Percentiles rank a stretch among this genome's conserved stretches.
Conservation (phyloP, 345 rosid species). For the Acer saccharum region DNA sequence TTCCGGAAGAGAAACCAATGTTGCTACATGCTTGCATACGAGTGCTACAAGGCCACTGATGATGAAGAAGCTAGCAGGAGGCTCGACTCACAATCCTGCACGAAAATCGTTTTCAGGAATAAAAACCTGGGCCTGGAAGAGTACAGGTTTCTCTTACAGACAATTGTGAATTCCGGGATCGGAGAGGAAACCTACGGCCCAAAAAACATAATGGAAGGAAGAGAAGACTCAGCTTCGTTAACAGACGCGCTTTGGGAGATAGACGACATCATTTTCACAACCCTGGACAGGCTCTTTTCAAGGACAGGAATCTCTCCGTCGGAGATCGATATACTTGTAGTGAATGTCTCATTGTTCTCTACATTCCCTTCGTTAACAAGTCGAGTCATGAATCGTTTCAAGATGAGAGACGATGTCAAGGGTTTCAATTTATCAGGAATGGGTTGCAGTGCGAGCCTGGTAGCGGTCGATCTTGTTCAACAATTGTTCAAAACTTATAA, state of each 20-base stretch:
- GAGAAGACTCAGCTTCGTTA: constrained; percentile 48
- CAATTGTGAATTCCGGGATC: constrained; percentile 64
- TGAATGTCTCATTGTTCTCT: constrained; percentile 65
- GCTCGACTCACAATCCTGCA: constrained; percentile 55
- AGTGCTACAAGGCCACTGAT: constrained; percentile 54
- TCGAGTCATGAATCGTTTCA: constrained; percentile 62
- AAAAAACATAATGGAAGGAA: constrained; percentile 46
- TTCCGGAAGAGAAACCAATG: constrained; percentile 33
- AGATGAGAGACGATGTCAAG: constrained; percentile 65
- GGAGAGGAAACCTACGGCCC: constrained; percentile 80
- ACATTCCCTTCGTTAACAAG: constrained; percentile 68
- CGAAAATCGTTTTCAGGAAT: constrained; percentile 46
- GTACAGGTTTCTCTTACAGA: constrained; percentile 60
- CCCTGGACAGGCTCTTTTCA: constrained; percentile 57
- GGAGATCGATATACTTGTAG: constrained; percentile 60
- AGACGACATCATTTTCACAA: constrained; percentile 56
- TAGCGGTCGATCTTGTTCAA: constrained; percentile 52
- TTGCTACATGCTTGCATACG: constrained; percentile 72
- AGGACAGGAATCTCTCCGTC: constrained; percentile 53
- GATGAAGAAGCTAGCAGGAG: constrained; percentile 10
- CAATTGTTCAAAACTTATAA: constrained; percentile 45
- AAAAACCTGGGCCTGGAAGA: constrained; percentile 61
- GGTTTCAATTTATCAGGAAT: constrained; percentile 68
- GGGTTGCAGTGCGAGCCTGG: constrained; percentile 66
- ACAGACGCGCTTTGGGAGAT: constrained; percentile 49